Evolutionary conservation across 2,329 filamentous ascomycete species (phyloP).

Genomic region (Grosmannia huntii): DNA sequence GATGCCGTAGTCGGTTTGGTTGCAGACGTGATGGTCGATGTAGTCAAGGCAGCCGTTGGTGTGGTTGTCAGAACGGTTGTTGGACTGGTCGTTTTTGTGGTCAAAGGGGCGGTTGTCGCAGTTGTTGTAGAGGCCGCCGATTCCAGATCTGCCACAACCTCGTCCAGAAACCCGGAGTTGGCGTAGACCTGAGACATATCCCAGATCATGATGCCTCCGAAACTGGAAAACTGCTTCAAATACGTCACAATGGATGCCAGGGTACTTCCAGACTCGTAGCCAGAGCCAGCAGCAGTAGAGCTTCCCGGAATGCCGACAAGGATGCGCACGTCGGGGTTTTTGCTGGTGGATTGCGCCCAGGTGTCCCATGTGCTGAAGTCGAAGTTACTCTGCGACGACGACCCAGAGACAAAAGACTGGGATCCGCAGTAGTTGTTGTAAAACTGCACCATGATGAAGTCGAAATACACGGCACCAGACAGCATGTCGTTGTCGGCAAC

Average conservation of each 20-base stretch:
- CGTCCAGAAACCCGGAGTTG: slow-evolving; percentile 43
- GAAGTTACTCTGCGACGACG: slow-evolving; percentile 36
- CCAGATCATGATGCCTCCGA: slow-evolving; percentile 60
- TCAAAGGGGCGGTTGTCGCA: slow-evolving; percentile 3
- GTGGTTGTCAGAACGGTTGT: background rate
- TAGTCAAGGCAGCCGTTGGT: background rate
- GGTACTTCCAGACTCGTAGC: slow-evolving; percentile 36
- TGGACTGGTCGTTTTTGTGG: background rate
- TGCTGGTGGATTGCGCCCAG: slow-evolving; percentile 46
- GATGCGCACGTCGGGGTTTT: slow-evolving; percentile 48
- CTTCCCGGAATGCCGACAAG: slow-evolving; percentile 48
- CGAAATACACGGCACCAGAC: slow-evolving; percentile 38
- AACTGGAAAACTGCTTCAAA: slow-evolving; percentile 40
- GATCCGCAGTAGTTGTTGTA: slow-evolving; percentile 58
- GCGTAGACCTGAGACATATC: slow-evolving; percentile 48
- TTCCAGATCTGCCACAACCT: slow-evolving; percentile 22
- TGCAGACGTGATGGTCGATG: slow-evolving; percentile 6
- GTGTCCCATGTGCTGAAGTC: slow-evolving; percentile 53
- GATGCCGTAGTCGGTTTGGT: slow-evolving; percentile 13
- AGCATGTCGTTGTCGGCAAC: slow-evolving; percentile 44
- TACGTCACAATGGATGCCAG: slow-evolving; percentile 40
- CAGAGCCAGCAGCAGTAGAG: slow-evolving; percentile 34
- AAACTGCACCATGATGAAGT: slow-evolving; percentile 52
- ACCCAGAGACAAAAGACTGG: slow-evolving; percentile 32
- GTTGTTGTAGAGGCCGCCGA: background rate